Conservation (phyloP, 225 moss, liverwort and hornwort species). For the Takakia lepidozioides region DNA sequence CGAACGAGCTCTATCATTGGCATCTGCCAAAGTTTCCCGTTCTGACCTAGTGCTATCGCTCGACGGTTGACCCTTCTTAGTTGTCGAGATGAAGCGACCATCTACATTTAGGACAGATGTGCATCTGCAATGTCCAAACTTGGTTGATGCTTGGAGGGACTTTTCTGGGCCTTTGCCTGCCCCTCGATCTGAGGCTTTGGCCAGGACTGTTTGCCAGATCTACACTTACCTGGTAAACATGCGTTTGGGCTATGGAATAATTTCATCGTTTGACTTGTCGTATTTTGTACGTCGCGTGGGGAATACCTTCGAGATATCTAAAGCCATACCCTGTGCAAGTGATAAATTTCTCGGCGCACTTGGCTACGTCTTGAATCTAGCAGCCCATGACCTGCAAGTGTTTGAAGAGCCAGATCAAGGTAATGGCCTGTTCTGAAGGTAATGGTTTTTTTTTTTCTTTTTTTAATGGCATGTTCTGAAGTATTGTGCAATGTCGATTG, state of each 20-base stretch:
- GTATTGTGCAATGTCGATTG: no score
- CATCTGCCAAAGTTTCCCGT: no score
- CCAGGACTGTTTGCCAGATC: slow-evolving; percentile 1
- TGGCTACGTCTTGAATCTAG: background rate
- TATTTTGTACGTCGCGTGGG: slow-evolving; percentile 1
- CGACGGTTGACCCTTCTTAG: no score
- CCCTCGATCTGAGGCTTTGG: background rate
- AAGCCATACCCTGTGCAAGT: background rate
- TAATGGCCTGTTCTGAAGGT: no score
- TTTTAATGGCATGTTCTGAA: no score
- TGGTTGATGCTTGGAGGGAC: background rate
- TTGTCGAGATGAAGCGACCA: no score
- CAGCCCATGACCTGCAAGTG: no score
- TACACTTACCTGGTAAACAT: slow-evolving; percentile 2
- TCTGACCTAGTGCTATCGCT: no score
- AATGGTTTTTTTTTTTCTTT: no score
- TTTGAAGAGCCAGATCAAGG: no score
- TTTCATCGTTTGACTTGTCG: slow-evolving; percentile 1
- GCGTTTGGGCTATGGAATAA: slow-evolving; percentile 3
- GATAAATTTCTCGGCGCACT: background rate
- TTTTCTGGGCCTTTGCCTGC: background rate
- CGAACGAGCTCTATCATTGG: no score
- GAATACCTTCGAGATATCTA: slow-evolving; percentile 1
- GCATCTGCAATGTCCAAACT: slow-evolving; percentile 1
- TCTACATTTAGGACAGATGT: background rate